Conservation (phyloP, 352 stramenopile genomes). For the Globisporangium orthogonon region DNA sequence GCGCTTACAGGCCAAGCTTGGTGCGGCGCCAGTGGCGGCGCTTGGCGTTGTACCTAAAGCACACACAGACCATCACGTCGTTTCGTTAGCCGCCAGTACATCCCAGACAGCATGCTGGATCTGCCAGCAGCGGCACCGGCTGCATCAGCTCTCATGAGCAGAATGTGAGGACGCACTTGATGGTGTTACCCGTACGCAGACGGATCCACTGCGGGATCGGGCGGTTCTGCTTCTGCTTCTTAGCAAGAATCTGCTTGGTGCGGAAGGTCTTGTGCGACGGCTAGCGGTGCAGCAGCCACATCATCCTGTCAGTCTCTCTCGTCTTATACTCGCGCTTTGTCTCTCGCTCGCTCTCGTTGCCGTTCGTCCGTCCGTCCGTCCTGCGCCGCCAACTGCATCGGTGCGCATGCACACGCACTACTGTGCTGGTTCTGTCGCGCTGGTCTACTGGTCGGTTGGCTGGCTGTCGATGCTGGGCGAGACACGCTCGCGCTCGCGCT, state of each 20-base stretch:
- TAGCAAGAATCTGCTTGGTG: constrained; percentile 99
- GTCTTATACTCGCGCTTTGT: too few relatives aligned
- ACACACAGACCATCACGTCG: neutral
- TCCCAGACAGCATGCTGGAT: too few relatives aligned
- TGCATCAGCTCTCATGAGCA: neutral
- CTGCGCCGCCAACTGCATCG: neutral
- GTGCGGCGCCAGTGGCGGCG: constrained; percentile 99
- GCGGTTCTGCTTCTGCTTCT: constrained; percentile 99
- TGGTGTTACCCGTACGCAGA: constrained; percentile 98
- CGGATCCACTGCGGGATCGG: constrained; percentile 99
- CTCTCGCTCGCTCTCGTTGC: neutral
- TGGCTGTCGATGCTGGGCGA: neutral
- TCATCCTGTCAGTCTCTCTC: neutral
- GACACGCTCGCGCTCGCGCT: too few relatives aligned
- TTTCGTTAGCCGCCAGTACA: neutral
- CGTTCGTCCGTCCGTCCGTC: neutral
- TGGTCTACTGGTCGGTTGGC: neutral
- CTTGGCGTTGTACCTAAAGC: constrained; percentile 98
- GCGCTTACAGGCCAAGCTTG: constrained; percentile 98
- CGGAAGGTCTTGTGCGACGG: constrained; percentile 99
- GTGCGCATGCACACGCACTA: neutral
- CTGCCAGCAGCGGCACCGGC: too few relatives aligned
- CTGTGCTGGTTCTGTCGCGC: neutral
- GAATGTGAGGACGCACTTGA: constrained; percentile 63
- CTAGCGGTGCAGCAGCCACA: constrained; percentile 30